Evolutionary conservation across 1,139 yeast species (phyloP), one percentile per base, ranked within the genome.

Genomic region (Blastobotrys aristatus): DNA sequence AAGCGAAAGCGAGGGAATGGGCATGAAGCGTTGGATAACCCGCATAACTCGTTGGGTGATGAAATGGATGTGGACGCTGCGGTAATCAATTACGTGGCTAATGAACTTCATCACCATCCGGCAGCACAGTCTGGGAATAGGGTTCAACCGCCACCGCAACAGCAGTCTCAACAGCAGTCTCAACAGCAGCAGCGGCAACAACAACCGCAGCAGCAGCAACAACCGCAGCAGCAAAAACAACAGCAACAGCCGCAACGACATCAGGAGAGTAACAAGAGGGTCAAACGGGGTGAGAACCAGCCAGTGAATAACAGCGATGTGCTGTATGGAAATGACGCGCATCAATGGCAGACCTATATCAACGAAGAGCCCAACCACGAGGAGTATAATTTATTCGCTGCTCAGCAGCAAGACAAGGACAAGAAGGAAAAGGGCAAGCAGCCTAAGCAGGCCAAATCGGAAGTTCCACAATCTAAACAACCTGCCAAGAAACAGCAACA

Each of bases 71-170:
- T 79, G 5, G 84, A 79, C 57, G 89, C 84, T n/a, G 90, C 88
- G 0, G 87, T 83, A 31, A 73, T 83, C 79, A 74, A 78, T 50
- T 77, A 77, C 55, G 90, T 83, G 8, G 85, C 84, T 14, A 82
- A 80, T 7, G 48, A 40, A 8, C 26, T 26, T 4, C 38, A 34
- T 34, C 16, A n/a, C 16, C 16, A n/a, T n/a, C n/a, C n/a, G n/a
- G n/a, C n/a, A n/a, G n/a, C n/a, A n/a, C n/a, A n/a, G n/a, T n/a
- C n/a, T n/a, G n/a, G n/a, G n/a, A n/a, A n/a, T n/a, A n/a, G n/a
- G n/a, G n/a, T n/a, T n/a, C n/a, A n/a, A n/a, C n/a, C n/a, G n/a
- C n/a, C n/a, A n/a, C n/a, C n/a, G n/a, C n/a, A n/a, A n/a, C n/a
- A n/a, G n/a, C n/a, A n/a, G n/a, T n/a, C n/a, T n/a, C n/a, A n/a